Base-by-base conservation (phyloP, 2,329 filamentous ascomycete genomes). In the Cladosporium halotolerans region DNA sequence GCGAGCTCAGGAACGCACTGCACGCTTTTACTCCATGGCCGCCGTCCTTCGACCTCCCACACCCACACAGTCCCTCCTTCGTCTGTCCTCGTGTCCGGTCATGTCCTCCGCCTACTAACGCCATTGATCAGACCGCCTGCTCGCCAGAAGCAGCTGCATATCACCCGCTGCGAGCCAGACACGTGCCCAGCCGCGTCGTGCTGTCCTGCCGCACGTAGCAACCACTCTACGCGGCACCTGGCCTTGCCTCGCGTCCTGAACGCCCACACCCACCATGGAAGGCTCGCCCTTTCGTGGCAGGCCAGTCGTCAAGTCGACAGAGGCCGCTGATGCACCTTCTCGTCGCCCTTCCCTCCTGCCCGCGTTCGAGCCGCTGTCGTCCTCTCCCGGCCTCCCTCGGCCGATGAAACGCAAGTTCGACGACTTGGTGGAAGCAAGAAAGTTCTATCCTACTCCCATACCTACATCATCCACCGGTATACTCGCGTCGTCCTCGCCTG, bases 381-480 rank as follows among this genome's bases (percentile, higher is more conserved):
- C 87, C 18, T 89, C 88, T 10, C 86, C 87, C 2, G 80, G 53
- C 16, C 81, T 89, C 47, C 86, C 86, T 45, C 80, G 85, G 52
- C 79, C 85, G 6, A 68, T 74, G 45, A 91, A 90, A 74, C 82
- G 86, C 67, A 85, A 84, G 65, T 75, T 72, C 62, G 69, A 71
- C 51, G 73, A 74, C 56, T 44, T 80, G 79, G 55, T 72, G 66
- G 58, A 75, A 71, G 53, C 71, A 70, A 56, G 71, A 61, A 89
- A 86, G 66, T 75, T 73, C 63, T 97, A 97, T 73, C 93, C 93
- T 40, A 97, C 93, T 2, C 93, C 93, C 1, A 81, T 95, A 57
- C 91, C 92, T 16, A 96, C 92, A 4, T 97, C 93, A 3, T 95
- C 89, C 61, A 96, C 92, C 43, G 89, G 88, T 64, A 89, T 96